Base-by-base conservation (phyloP, 2,329 filamentous ascomycete genomes). In the Arthrobotrys iridis region DNA sequence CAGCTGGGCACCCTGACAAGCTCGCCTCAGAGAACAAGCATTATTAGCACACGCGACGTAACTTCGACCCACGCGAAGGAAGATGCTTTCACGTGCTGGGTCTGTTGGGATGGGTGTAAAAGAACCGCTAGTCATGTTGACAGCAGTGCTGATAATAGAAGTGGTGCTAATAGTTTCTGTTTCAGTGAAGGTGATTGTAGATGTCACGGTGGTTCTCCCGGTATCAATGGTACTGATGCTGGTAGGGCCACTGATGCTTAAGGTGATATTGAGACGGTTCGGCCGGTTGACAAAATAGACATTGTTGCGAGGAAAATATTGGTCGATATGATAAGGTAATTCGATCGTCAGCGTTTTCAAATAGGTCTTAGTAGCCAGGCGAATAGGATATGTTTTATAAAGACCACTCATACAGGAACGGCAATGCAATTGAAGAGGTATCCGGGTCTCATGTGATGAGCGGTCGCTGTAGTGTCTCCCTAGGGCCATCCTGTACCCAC, bases 381-480 rank as follows among this genome's bases (percentile, higher is more conserved):
- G 48, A 11, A 72, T 28, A 10, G 67, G 67, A 24, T 58, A 72
- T 1, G 20, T 72, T 7, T 46, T 58, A 40, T 59, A 72, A 13
- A 64, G 28, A 3, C 67, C 67, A 15, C 64, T 72, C 24, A 72
- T 72, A 33, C 67, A 72, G 13, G 67, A 72, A 22, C 50, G 67
- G 13, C 67, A 72, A 33, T 64, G 24, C 20, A 72, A 15, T 20
- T 64, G n/a, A 41, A 72, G 67, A 13, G 67, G 40, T 22, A 58
- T 72, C 58, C 57, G n/a, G n/a, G n/a, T n/a, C n/a, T n/a, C n/a
- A n/a, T n/a, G n/a, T n/a, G n/a, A n/a, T n/a, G 57, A 7, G 37
- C 63, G 11, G 33, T n/a, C 11, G 18, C 24, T 13, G 57, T 11
- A n/a, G 30, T 18, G 15, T 37, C 58, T 18, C 58, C 28, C 2